Evolutionary conservation across 169 alveolate species (phyloP).

Genomic region (Plasmodium berghei): DNA sequence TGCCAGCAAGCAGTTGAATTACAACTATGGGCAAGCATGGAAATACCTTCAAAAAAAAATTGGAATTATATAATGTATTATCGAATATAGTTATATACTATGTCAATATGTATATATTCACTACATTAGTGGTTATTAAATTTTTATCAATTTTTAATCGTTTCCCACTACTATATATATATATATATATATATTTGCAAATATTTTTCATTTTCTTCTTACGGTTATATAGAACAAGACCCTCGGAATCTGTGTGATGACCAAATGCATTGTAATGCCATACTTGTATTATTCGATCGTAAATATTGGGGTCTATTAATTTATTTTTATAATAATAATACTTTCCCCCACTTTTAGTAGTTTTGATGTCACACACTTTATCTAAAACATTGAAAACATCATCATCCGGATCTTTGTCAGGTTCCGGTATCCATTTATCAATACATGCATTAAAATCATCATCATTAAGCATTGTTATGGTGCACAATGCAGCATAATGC

Average conservation of each 20-base stretch:
- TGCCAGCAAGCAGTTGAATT: constrained; percentile 91
- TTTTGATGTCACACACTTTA: constrained; percentile 77
- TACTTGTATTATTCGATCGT: constrained; percentile 85
- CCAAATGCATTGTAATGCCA: constrained; percentile 91
- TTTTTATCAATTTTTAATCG: too few relatives aligned
- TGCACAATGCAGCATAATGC: constrained; percentile 90
- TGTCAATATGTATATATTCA: background rate
- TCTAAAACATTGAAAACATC: constrained; percentile 83
- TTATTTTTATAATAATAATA: constrained; percentile 75
- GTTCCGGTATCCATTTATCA: constrained; percentile 85
- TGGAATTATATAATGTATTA: background rate
- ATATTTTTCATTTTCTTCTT: constrained; percentile 19
- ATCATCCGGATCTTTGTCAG: constrained; percentile 79
- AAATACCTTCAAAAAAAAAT: constrained; percentile 79
- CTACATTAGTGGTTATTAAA: too few relatives aligned
- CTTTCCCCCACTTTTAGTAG: constrained; percentile 46
- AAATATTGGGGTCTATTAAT: constrained; percentile 80
- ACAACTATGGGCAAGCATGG: constrained; percentile 89
- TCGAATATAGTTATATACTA: too few relatives aligned
- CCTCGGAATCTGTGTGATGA: constrained; percentile 87
- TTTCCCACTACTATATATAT: too few relatives aligned
- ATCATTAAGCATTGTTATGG: constrained; percentile 77
- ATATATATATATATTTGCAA: too few relatives aligned
- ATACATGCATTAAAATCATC: constrained; percentile 77
- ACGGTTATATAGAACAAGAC: constrained; percentile 85